Evolutionary conservation across 2,329 filamentous ascomycete species (phyloP).

Genomic region (Pyricularia pennisetigena): DNA sequence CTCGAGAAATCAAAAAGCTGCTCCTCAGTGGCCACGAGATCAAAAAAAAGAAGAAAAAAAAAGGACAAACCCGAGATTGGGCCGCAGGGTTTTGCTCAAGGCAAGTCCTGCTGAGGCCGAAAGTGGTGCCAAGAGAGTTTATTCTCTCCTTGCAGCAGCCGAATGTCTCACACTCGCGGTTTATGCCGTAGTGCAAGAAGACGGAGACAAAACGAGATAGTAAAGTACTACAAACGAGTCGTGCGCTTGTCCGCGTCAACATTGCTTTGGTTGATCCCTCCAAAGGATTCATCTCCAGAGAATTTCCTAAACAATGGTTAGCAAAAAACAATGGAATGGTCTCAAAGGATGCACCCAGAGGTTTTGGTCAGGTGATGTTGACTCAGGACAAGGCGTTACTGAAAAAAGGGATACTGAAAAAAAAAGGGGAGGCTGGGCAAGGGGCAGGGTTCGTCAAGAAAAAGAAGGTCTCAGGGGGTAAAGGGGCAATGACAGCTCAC

Average conservation of each 20-base stretch:
- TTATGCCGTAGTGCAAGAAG: neutral
- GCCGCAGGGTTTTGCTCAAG: neutral
- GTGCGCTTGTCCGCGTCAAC: neutral
- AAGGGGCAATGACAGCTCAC: slow-evolving; percentile 8
- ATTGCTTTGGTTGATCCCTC: neutral
- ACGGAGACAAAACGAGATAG: neutral
- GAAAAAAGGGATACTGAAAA: neutral
- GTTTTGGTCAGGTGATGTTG: neutral
- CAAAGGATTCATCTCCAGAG: slow-evolving; percentile 1
- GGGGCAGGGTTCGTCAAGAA: neutral
- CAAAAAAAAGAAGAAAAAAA: neutral
- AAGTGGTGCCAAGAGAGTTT: neutral
- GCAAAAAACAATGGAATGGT: neutral
- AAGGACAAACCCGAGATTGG: neutral
- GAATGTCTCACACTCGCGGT: neutral
- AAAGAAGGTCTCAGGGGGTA: neutral
- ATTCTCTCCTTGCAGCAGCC: neutral
- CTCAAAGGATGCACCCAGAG: neutral
- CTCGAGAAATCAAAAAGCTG: neutral
- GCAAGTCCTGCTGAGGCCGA: neutral
- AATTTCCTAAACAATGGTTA: neutral
- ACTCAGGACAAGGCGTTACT: neutral
- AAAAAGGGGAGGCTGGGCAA: neutral
- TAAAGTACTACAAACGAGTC: neutral
- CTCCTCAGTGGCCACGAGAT: neutral